phyloP scores from a whole-genome alignment of 2,329 filamentous ascomycete species.

The Beauveria medogensis region DNA sequence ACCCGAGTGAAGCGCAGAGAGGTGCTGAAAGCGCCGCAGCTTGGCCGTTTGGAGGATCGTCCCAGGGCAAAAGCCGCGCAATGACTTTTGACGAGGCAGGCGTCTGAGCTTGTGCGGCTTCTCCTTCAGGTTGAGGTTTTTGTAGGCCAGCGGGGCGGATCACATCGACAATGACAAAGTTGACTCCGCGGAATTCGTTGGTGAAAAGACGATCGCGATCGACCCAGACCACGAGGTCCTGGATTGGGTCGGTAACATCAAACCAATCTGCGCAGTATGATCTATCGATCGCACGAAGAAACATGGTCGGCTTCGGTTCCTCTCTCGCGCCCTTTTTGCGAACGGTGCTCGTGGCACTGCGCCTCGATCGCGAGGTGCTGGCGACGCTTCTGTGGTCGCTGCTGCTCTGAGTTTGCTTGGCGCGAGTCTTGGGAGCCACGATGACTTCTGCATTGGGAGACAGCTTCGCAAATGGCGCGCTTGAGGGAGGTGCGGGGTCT shows the following conservation, averaged over 20 bases:
- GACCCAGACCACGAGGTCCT: slow-evolving; percentile 70
- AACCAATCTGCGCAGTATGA: slow-evolving; percentile 67
- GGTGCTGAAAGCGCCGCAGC: slow-evolving; percentile 71
- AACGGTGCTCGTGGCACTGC: slow-evolving; percentile 68
- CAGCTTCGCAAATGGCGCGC: slow-evolving; percentile 80
- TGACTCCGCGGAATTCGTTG: slow-evolving; percentile 66
- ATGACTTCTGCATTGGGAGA: slow-evolving; percentile 93
- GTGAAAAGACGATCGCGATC: slow-evolving; percentile 68
- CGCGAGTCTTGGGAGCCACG: slow-evolving; percentile 84
- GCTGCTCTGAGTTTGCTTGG: slow-evolving; percentile 57
- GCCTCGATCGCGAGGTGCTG: slow-evolving; percentile 70
- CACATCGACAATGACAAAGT: slow-evolving; percentile 77
- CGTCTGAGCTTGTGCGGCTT: slow-evolving; percentile 45
- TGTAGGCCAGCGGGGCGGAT: slow-evolving; percentile 73
- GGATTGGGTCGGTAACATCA: slow-evolving; percentile 51
- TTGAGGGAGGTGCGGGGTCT: slow-evolving; percentile 61
- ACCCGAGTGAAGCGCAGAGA: slow-evolving; percentile 66
- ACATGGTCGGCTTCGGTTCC: slow-evolving; percentile 59
- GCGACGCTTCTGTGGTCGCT: slow-evolving; percentile 73
- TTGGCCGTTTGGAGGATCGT: slow-evolving; percentile 75
- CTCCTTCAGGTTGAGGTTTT: slow-evolving; percentile 59
- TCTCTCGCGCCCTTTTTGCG: slow-evolving; percentile 49
- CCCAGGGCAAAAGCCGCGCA: slow-evolving; percentile 69
- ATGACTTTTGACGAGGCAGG: slow-evolving; percentile 52
- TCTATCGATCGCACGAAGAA: slow-evolving; percentile 72